These are phyloP conservation scores for Globisporangium heterothallicum DNA, from an alignment of 352 stramenopile species.

Conservation along the genomic window DNA sequence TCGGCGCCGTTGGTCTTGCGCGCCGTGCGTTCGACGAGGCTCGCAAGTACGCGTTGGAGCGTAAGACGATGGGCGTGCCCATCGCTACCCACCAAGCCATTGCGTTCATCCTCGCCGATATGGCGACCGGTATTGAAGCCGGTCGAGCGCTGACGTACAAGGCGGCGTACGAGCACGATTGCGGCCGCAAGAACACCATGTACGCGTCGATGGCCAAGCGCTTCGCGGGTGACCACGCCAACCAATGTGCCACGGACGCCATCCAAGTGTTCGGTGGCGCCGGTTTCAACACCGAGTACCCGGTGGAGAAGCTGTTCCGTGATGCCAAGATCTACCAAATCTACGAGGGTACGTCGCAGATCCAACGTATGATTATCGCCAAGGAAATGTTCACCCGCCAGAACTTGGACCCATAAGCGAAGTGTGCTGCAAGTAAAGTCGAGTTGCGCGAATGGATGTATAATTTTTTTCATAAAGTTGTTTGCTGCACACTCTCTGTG, in stretches of 20 bases:
- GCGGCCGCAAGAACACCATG: constrained; percentile 86
- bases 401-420: constrained; percentile 54
- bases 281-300: constrained; percentile 91
- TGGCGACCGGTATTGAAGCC: constrained; percentile 88
- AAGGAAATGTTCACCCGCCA: constrained; percentile 81
- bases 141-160: constrained; percentile 84
- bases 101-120: constrained; percentile 88
- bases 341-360: constrained; percentile 91
- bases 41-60: constrained; percentile 78
- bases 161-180: constrained; percentile 87
- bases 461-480: background rate
- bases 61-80: constrained; percentile 84
- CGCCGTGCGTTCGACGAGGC: constrained; percentile 87
- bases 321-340: constrained; percentile 92
- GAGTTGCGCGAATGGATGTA: no score
- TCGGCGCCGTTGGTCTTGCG: constrained; percentile 79
- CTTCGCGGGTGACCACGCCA: constrained; percentile 84
- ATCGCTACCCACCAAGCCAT: constrained; percentile 88
- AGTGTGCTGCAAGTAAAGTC: background rate
- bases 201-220: constrained; percentile 90
- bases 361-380: constrained; percentile 89
- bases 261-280: constrained; percentile 90
- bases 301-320: constrained; percentile 90
- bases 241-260: constrained; percentile 82
- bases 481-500: no score